Percentiles rank a stretch among this genome's conserved stretches.
phyloP scores from a whole-genome alignment of 2,329 filamentous ascomycete genomes.

The Cucurbitaria berberidis region DNA sequence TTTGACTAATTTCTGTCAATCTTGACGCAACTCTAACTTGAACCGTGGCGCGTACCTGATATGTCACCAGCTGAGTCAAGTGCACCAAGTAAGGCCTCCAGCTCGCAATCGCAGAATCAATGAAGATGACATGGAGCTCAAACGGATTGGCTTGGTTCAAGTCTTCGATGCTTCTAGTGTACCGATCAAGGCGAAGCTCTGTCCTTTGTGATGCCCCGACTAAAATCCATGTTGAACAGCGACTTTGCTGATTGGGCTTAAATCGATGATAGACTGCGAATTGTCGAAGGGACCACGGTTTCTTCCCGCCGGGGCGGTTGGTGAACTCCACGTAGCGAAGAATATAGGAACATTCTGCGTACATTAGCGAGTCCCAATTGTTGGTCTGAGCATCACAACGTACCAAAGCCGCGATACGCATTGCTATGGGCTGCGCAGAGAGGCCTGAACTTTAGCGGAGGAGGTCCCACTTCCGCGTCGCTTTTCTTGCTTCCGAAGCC shows the following conservation, averaged over 20 bases:
- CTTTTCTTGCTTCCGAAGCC: constrained; percentile 16
- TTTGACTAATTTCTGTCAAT: constrained; percentile 15
- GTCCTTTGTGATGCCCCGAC: constrained; percentile 10
- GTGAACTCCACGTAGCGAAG: constrained; percentile 18
- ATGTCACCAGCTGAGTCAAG: constrained; percentile 10
- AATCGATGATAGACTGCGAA: constrained; percentile 17
- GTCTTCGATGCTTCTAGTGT: constrained; percentile 1
- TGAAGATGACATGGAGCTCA: constrained; percentile 31
- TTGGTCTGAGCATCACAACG: background rate
- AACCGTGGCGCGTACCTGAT: background rate
- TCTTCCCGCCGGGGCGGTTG: constrained; percentile 1
- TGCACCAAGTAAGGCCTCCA: constrained; percentile 26
- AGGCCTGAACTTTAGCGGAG: constrained; percentile 21
- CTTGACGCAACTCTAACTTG: background rate
- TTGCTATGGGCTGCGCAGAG: constrained; percentile 8
- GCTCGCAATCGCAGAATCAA: constrained; percentile 22
- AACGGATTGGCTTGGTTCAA: constrained; percentile 21
- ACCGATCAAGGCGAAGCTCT: constrained; percentile 8
- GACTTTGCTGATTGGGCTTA: background rate
- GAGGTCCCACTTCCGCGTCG: constrained; percentile 26
- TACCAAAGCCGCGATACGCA: constrained; percentile 24
- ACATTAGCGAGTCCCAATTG: background rate
- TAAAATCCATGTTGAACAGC: constrained; percentile 16
- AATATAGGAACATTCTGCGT: constrained; percentile 15
- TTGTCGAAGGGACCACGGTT: constrained; percentile 18